phyloP scores from a whole-genome alignment of 1,284 basidiomycete species.

The Pyrrhoderma noxium region DNA sequence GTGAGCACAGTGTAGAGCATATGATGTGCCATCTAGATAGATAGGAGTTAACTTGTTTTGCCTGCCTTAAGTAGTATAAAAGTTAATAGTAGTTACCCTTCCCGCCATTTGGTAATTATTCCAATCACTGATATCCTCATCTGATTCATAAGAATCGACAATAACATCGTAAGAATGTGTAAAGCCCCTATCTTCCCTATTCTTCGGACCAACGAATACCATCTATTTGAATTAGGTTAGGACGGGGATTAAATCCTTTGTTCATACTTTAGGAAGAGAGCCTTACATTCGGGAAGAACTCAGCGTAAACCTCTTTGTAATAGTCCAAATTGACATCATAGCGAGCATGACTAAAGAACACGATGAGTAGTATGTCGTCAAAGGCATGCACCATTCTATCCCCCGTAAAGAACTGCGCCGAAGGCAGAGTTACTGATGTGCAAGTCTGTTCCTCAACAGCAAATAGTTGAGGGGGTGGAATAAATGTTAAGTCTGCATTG shows the following conservation, averaged over 20 bases:
- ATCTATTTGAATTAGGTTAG: conserved; percentile 28
- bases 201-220: conserved; percentile 41
- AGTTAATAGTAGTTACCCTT: conserved; percentile 27
- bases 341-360: conserved; percentile 45
- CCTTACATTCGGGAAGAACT: conserved; percentile 44
- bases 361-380: conserved; percentile 36
- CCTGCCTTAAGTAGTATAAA: neutral
- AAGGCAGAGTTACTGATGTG: conserved; percentile 22
- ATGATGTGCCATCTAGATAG: conserved; percentile 40
- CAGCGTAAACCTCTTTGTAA: conserved; percentile 38
- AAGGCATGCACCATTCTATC: conserved; percentile 31
- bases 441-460: conserved; percentile 17
- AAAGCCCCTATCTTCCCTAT: conserved; percentile 42
- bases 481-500: conserved; percentile 9
- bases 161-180: conserved; percentile 42
- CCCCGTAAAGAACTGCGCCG: conserved; percentile 12
- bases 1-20: conserved; percentile 43
- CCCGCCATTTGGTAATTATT: conserved; percentile 38
- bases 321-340: conserved; percentile 41
- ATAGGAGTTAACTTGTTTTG: neutral
- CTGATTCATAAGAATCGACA: conserved; percentile 39
- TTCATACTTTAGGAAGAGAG: neutral
- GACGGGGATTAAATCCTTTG: neutral
- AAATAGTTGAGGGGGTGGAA: conserved; percentile 5
- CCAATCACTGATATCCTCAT: conserved; percentile 34